Base-by-base conservation (phyloP, 495 filamentous ascomycete species). In the Penicillium macrosclerotiorum region DNA sequence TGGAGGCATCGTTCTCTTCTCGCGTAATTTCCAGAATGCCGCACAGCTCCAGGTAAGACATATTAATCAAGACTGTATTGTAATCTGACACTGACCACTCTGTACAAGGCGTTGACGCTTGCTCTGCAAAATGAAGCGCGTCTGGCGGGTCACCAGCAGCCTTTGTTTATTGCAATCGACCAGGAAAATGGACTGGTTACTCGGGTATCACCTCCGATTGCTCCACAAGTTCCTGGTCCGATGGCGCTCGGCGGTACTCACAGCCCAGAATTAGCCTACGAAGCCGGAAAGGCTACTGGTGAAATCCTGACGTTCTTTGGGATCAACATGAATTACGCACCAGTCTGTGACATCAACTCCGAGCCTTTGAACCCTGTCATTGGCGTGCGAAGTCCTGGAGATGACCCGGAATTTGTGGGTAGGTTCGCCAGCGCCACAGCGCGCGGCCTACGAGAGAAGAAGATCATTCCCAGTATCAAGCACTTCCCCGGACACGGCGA, bases 1-100 rank as follows among this genome's bases (percentile, higher is more conserved):
- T 5, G 74, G 74, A 20, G 65, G 70, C 1, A 57, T 77, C 42
- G 67, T 77, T 25, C 55, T 77, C 2, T 77, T 77, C 47, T 64
- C 63, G 9, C 58, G 74, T 8, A 77, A 77, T 45, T 63, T 76
- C 17, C 43, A 60, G 17, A 59, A 59, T 60, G 67, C 61, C 1
- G 51, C 42, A 5, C 72, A 76, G 44, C 63, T 77, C 13, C 64
- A 66, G 49, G 67, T 72, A 41, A 37, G 56, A 24, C 16, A 13
- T n/a, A 23, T 30, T 16, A 13, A 2, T 11, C 27, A 24, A 32
- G 18, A 11, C 1, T 19, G 29, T 2, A 30, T 39, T 7, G 0
- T 4, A 18, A 17, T 19, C 8, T 26, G 16, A 41, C 30, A 44
- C 25, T 54, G 11, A 47, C 26, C 16, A 12, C 13, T 17, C 9